Evolutionary conservation across 257 asterid species (phyloP).

Genomic region (Lavandula angustifolia): DNA sequence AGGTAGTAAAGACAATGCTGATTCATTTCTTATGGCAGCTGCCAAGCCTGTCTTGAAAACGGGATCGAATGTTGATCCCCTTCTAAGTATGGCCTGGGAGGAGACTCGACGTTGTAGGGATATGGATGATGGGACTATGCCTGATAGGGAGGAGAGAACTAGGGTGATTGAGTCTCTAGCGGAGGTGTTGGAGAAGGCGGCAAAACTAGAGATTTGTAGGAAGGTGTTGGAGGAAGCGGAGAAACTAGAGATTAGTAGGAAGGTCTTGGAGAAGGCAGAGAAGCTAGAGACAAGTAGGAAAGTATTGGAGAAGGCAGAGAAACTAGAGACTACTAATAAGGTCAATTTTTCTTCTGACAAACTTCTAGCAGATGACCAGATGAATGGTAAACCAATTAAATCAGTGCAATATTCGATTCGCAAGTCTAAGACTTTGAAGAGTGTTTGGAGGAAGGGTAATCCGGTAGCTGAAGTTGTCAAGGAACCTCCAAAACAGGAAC

Average conservation of each 20-base stretch:
- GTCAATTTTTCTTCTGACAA: conserved; percentile 42
- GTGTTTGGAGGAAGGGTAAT: conserved; percentile 94
- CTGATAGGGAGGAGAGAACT: conserved; percentile 45
- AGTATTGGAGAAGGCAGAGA: conserved; percentile 84
- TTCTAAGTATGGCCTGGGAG: conserved; percentile 44
- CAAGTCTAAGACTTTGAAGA: conserved; percentile 66
- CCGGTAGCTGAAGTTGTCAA: conserved; percentile 67
- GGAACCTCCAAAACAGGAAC: conserved; percentile 51
- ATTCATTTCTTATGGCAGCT: conserved; percentile 59
- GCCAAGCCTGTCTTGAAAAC: conserved; percentile 68
- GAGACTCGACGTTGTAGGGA: conserved; percentile 38
- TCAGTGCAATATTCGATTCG: conserved; percentile 37
- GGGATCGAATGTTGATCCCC: conserved; percentile 47
- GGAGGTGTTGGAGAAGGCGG: conserved; percentile 83
- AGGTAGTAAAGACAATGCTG: conserved; percentile 49
- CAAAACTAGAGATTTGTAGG: conserved; percentile 57
- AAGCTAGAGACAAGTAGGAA: conserved; percentile 60
- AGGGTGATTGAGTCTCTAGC: conserved; percentile 73
- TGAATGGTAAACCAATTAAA: conserved; percentile 44
- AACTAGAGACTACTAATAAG: conserved; percentile 56
- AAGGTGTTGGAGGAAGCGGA: conserved; percentile 81
- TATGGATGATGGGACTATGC: conserved; percentile 42
- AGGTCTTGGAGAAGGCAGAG: conserved; percentile 81
- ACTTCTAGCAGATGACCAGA: conserved; percentile 41
- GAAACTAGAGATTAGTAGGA: conserved; percentile 59